Percentiles rank a stretch among this genome's conserved stretches.
These are phyloP conservation scores for Fonsecaea nubica DNA, from an alignment of 2,329 filamentous ascomycete genomes.

Conservation along the genomic window DNA sequence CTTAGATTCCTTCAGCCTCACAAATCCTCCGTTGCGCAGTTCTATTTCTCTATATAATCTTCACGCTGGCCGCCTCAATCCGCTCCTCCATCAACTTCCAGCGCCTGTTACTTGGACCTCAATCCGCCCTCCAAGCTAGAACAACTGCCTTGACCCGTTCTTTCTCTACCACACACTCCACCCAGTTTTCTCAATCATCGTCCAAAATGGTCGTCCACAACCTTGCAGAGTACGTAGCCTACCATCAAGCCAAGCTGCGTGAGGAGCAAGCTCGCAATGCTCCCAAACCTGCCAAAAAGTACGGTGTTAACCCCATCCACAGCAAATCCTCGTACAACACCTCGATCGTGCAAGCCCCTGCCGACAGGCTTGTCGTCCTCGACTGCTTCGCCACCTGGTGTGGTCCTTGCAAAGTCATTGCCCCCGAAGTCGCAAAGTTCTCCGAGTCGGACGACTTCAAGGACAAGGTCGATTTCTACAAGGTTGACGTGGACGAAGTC, in stretches of 20 bases:
- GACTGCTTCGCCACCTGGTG: slow-evolving; percentile 93
- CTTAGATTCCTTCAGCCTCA: slow-evolving; percentile 13
- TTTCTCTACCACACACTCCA: slow-evolving; percentile 44
- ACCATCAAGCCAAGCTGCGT: slow-evolving; percentile 41
- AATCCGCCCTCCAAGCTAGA: slow-evolving; percentile 19
- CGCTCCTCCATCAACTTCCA: slow-evolving; percentile 30
- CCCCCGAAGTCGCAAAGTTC: slow-evolving; percentile 66
- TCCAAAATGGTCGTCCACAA: slow-evolving; percentile 57
- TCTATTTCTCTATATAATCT: slow-evolving; percentile 36
- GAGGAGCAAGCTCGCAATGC: slow-evolving; percentile 34
- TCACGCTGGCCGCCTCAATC: slow-evolving; percentile 41
- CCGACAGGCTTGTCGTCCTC: slow-evolving; percentile 71
- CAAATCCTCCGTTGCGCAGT: background rate
- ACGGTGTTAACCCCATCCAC: slow-evolving; percentile 42
- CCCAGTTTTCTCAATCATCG: slow-evolving; percentile 52
- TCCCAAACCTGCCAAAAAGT: slow-evolving; percentile 34
- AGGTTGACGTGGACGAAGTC: slow-evolving; percentile 88
- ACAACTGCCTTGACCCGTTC: slow-evolving; percentile 30
- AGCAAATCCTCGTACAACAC: slow-evolving; percentile 67
- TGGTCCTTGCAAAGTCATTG: slow-evolving; percentile 91
- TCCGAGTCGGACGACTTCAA: slow-evolving; percentile 66
- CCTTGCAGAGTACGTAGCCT: slow-evolving; percentile 43
- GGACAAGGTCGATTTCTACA: slow-evolving; percentile 74
- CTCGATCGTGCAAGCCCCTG: slow-evolving; percentile 56
- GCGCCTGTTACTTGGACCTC: slow-evolving; percentile 26